phyloP scores from a whole-genome alignment of 2,329 filamentous ascomycete species.

The Cytospora piceicola region DNA sequence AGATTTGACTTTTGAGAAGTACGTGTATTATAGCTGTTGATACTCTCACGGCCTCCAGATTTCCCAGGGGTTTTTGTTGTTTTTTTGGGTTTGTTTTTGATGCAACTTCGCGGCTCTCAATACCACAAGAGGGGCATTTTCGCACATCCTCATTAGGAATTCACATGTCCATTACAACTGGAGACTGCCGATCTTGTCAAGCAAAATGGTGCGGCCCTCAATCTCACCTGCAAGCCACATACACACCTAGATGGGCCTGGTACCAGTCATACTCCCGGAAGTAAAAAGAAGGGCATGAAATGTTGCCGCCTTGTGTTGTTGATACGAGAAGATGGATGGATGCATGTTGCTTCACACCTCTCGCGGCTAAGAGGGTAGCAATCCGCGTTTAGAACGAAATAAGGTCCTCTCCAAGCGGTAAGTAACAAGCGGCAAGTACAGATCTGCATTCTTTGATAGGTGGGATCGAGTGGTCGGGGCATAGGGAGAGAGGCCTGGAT shows the following conservation, averaged over 20 bases:
- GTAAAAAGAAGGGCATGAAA: background rate
- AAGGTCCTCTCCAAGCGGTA: background rate
- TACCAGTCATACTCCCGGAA: background rate
- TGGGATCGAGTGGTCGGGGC: background rate
- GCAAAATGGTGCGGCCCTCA: conserved; percentile 9
- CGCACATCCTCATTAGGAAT: conserved; percentile 2
- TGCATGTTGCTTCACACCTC: background rate
- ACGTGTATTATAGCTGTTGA: background rate
- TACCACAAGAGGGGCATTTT: conserved; percentile 19
- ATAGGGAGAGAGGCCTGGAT: background rate
- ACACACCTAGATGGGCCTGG: background rate
- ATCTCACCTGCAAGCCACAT: background rate
- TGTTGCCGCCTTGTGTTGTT: background rate
- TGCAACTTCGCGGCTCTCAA: conserved; percentile 6
- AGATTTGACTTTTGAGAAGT: background rate
- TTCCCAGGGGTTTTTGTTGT: too few relatives aligned
- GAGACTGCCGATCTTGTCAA: conserved; percentile 24
- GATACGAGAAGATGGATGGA: background rate
- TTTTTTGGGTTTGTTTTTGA: background rate
- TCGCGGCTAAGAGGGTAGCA: conserved; percentile 1
- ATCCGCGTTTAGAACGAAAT: background rate
- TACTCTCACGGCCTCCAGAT: background rate
- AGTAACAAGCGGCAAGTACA: background rate
- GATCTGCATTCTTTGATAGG: background rate
- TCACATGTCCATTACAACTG: conserved; percentile 15